Percentiles rank a stretch among this genome's conserved stretches.
Evolutionary conservation across 768 basidiomycete genomes (phyloP).

Genomic region (Cubamyces sp.): DNA sequence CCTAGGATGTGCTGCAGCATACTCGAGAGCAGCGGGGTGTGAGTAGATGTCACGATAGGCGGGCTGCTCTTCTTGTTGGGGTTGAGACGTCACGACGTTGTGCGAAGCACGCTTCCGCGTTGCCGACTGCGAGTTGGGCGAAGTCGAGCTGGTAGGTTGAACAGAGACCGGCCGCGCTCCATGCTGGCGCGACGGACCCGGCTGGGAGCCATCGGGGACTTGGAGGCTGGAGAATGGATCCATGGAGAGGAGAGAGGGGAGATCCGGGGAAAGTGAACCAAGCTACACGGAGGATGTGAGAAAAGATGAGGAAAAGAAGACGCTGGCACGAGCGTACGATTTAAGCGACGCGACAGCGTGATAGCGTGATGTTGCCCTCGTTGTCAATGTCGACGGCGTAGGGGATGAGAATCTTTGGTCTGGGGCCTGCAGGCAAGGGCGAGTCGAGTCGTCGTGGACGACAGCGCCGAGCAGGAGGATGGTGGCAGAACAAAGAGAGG

Average conservation of each 20-base stretch:
- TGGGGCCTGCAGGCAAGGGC: neutral
- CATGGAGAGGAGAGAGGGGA: constrained; percentile 27
- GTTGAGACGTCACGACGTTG: constrained; percentile 58
- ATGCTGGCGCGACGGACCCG: constrained; percentile 50
- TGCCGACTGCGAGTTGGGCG: constrained; percentile 37
- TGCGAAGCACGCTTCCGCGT: constrained; percentile 74
- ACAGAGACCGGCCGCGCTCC: constrained; percentile 61
- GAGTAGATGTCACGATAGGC: constrained; percentile 76
- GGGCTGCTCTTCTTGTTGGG: constrained; percentile 50
- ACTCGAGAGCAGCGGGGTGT: constrained; percentile 85
- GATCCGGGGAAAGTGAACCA: constrained; percentile 23
- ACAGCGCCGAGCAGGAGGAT: constrained; percentile 8
- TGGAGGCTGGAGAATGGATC: constrained; percentile 42
- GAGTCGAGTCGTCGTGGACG: constrained; percentile 10
- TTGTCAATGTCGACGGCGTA: constrained; percentile 4
- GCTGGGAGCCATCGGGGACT: constrained; percentile 47
- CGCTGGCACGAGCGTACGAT: constrained; percentile 21
- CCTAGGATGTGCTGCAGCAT: constrained; percentile 78
- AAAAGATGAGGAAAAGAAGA: constrained; percentile 25
- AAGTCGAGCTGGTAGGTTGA: constrained; percentile 48
- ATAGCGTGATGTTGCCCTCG: constrained; percentile 18
- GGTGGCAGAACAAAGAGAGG: constrained; percentile 20
- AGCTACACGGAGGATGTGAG: constrained; percentile 19
- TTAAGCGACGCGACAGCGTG: constrained; percentile 21
- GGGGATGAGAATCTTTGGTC: neutral